A percentile compares a stretch with the other conserved stretches of the same genome.
phyloP scores from a whole-genome alignment of 495 filamentous ascomycete genomes.

The Aspergillus sclerotiicarbonarius region DNA sequence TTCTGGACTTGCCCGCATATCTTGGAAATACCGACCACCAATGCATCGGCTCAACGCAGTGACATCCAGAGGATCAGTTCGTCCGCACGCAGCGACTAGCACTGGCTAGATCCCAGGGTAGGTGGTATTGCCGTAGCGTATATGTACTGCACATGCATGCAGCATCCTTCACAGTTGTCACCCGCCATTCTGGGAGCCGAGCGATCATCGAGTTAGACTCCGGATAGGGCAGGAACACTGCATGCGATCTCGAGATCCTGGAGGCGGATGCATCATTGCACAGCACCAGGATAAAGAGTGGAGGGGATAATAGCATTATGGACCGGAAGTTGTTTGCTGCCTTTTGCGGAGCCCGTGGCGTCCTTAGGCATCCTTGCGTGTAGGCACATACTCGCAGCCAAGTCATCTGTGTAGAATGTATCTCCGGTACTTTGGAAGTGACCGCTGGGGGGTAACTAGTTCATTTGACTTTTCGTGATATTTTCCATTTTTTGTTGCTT shows the following conservation, averaged over 20 bases:
- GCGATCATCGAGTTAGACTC: neutral
- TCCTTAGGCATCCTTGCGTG: neutral
- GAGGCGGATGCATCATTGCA: neutral
- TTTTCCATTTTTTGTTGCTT: no score
- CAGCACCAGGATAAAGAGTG: neutral
- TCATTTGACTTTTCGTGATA: no score
- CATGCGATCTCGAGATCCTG: neutral
- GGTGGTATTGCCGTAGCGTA: slow-evolving; percentile 3
- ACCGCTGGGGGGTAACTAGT: no score
- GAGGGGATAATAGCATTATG: neutral
- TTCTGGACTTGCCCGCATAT: neutral
- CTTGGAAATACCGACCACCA: neutral
- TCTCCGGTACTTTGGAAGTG: no score
- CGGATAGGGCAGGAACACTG: neutral
- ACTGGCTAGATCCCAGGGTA: slow-evolving; percentile 1
- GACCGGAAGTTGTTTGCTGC: neutral
- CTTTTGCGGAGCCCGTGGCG: neutral
- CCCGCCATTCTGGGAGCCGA: neutral
- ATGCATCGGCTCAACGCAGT: neutral
- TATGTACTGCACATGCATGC: slow-evolving; percentile 13
- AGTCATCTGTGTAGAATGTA: no score
- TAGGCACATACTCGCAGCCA: no score
- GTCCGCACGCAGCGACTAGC: neutral
- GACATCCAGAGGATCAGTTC: neutral
- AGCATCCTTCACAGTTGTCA: slow-evolving; percentile 4